phyloP scores from a whole-genome alignment of 805 yeast species.

The Ogataea zsoltii region DNA sequence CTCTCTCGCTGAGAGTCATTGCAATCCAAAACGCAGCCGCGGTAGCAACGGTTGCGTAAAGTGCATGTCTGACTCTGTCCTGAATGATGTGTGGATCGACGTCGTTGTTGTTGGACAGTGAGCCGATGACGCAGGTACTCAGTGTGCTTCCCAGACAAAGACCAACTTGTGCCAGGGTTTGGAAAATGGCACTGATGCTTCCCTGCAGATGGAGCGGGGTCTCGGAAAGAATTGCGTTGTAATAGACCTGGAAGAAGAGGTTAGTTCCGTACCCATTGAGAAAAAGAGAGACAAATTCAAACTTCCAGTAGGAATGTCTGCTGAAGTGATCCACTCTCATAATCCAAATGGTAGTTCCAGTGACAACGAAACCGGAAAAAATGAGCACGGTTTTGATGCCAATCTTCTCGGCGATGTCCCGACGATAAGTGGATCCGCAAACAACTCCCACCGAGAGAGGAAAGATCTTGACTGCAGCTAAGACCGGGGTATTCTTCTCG shows the following conservation, averaged over 20 bases:
- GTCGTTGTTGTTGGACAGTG: not conserved
- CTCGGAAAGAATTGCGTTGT: conserved; percentile 31
- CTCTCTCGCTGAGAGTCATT: conserved; percentile 10
- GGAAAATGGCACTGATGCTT: conserved; percentile 38
- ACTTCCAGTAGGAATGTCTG: conserved; percentile 26
- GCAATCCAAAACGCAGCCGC: conserved; percentile 1
- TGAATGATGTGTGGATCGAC: not conserved
- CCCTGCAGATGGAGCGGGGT: conserved; percentile 43
- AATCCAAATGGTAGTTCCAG: conserved; percentile 23
- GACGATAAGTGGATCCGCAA: conserved; percentile 29
- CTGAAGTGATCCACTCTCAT: conserved; percentile 20
- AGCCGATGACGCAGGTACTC: conserved; percentile 24
- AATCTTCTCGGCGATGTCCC: conserved; percentile 10
- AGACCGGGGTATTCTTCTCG: conserved; percentile 32
- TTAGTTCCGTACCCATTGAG: conserved; percentile 25
- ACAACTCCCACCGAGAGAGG: conserved; percentile 36
- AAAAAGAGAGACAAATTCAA: conserved; percentile 26
- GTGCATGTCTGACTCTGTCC: conserved; percentile 8
- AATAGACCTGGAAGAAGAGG: conserved; percentile 36
- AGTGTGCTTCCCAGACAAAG: conserved; percentile 32
- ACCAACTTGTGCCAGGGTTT: conserved; percentile 38
- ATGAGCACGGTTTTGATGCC: conserved; percentile 24
- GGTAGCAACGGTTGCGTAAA: conserved; percentile 11
- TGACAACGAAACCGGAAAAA: conserved; percentile 10
- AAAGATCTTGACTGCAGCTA: conserved; percentile 38